Evolutionary conservation across 2,329 filamentous ascomycete genomes (phyloP), one percentile per base, ranked within the genome.

Genomic region (Botryotinia globosa): DNA sequence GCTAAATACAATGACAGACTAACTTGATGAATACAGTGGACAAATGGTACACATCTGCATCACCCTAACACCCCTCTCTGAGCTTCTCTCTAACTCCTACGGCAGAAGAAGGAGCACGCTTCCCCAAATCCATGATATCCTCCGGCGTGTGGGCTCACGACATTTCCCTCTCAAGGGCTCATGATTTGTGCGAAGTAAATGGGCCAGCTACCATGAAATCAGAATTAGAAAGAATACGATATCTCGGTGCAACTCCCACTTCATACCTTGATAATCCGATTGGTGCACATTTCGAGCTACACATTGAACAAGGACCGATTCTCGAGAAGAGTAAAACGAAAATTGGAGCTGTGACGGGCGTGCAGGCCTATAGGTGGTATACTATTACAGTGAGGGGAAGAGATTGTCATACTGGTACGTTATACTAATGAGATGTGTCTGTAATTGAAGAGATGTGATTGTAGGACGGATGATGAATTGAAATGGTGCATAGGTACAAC

Each of bases 231-330:
- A 86, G 91, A 22, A 94, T 94, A 68, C 89, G 90, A 0, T 94
- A 92, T 75, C 82, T 93, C 0, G 92, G 92, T 22, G 76, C 81
- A 0, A 82, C 85, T 0, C 85, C 86, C 14, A 87, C 87, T 34
- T 88, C 85, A 70, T 85, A 91, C 80, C 83, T 86, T 74, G 83
- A 85, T 45, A 88, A 86, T 25, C 91, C 91, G 0, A 89, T 94
- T 82, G 91, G 88, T 0, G 92, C 91, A 0, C 92, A 95, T 80
- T 94, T 95, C 78, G 92, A 95, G 81, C 85, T 96, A 16, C 93
- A 96, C 79, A 95, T 95, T 70, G 93, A 97, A 80, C 94, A 97
- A 80, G 92, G 92, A 0, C 92, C 92, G 0, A 88, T 93, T 48
- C 85, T 97, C 1, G 90, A 94, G 78, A 85, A 85, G 25, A 85